phyloP scores from a whole-genome alignment of 345 rosid species.

The Euclidium syriacum region DNA sequence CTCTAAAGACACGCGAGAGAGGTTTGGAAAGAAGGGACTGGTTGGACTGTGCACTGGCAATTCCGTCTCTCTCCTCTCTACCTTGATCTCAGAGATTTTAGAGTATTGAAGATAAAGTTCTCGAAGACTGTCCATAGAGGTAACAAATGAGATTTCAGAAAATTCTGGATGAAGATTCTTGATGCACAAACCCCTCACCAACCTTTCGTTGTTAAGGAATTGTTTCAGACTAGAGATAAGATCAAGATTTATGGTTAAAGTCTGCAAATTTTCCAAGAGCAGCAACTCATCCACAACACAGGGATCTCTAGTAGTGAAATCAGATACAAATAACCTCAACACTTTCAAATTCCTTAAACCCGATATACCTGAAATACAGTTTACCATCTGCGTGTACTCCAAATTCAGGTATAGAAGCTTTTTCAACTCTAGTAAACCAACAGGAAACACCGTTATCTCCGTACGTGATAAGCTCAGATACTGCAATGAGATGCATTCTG shows the following conservation, averaged over 20 bases:
- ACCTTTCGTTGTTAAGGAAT: background rate
- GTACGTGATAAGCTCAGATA: conserved; percentile 6
- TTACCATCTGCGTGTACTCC: background rate
- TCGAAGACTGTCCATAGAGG: background rate
- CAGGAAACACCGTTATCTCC: background rate
- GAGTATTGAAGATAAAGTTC: background rate
- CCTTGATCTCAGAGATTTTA: background rate
- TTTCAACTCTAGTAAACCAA: background rate
- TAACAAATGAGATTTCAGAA: background rate
- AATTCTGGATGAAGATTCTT: background rate
- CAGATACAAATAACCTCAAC: background rate
- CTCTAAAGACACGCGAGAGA: background rate
- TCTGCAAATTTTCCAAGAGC: background rate
- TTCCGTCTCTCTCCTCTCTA: background rate
- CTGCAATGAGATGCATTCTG: conserved; percentile 2
- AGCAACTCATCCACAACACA: background rate
- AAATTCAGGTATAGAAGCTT: background rate
- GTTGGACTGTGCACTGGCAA: background rate
- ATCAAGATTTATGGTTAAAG: background rate
- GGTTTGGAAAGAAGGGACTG: background rate
- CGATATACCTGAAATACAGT: background rate
- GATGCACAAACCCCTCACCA: background rate
- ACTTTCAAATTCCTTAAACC: background rate
- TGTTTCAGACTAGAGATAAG: background rate
- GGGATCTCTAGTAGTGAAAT: background rate